A percentile compares a stretch with the other conserved stretches of the same genome.
phyloP scores from a whole-genome alignment of 148 eudicot genomes.

The Cornus kousa region DNA sequence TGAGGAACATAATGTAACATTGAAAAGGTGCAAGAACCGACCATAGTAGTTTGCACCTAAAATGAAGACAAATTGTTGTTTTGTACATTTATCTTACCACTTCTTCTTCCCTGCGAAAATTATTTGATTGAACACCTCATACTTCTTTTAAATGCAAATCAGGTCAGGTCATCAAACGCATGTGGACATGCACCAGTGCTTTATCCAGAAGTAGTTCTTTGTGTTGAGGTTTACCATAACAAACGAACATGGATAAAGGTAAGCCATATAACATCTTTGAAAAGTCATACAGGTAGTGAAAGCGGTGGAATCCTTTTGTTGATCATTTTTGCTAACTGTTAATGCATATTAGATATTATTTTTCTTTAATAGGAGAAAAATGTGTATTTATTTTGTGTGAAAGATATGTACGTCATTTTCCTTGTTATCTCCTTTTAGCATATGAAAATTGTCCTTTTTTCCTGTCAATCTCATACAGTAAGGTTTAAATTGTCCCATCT shows the following conservation, averaged over 20 bases:
- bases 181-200: constrained; percentile 45
- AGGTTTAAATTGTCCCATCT: no score
- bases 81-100: background rate
- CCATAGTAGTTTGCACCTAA: background rate
- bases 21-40: no score
- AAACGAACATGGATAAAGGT: constrained; percentile 48
- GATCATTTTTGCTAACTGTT: background rate
- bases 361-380: background rate
- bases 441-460: background rate
- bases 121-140: background rate
- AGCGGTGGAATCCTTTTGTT: background rate
- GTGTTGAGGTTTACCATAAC: constrained; percentile 71
- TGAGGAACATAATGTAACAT: background rate
- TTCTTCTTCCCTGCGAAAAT: background rate
- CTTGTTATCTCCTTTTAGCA: no score
- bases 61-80: background rate
- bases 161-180: constrained; percentile 49
- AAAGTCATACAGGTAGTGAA: background rate
- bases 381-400: background rate
- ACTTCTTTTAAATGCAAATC: constrained; percentile 16
- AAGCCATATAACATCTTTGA: background rate
- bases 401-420: background rate
- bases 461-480: background rate
- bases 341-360: background rate
- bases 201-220: constrained; percentile 64